phyloP scores from a whole-genome alignment of 2,329 filamentous ascomycete species.

The Talaromyces sp. region DNA sequence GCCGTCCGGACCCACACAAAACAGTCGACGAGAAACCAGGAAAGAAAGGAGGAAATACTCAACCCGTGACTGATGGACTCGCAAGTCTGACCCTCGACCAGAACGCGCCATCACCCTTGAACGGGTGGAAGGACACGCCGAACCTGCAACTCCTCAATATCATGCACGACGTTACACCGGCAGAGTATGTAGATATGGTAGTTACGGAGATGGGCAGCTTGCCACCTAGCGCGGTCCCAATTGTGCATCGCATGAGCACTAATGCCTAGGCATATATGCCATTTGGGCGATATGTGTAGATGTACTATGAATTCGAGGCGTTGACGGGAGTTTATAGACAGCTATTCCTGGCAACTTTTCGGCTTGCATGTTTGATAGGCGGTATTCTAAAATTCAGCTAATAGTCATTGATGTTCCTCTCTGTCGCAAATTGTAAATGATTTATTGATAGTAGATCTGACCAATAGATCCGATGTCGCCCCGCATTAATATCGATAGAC shows the following conservation, averaged over 20 bases:
- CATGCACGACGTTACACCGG: slow-evolving; percentile 88
- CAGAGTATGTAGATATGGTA: slow-evolving; percentile 81
- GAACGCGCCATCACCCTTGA: slow-evolving; percentile 37
- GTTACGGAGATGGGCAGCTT: slow-evolving; percentile 88
- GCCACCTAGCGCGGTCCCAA: slow-evolving; percentile 79
- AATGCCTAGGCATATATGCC: slow-evolving; percentile 27
- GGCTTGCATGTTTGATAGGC: neutral
- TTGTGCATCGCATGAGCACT: slow-evolving; percentile 61
- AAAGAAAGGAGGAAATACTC: slow-evolving; percentile 20
- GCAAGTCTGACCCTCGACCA: slow-evolving; percentile 20
- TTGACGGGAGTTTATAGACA: neutral
- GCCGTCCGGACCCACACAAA: slow-evolving; percentile 26
- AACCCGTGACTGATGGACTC: slow-evolving; percentile 7
- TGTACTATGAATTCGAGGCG: neutral
- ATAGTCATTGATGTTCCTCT: neutral
- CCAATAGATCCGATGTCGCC: neutral
- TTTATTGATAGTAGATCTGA: neutral
- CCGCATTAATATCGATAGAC: neutral
- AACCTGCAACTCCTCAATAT: slow-evolving; percentile 66
- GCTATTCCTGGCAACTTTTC: neutral
- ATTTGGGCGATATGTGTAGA: too few relatives aligned
- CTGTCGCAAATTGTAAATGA: neutral
- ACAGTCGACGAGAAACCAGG: slow-evolving; percentile 24
- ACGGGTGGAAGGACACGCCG: slow-evolving; percentile 57
- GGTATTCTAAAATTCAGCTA: neutral